Evolutionary conservation across 1,284 basidiomycete species (phyloP).

Genomic region (Rhodotorula sp.): DNA sequence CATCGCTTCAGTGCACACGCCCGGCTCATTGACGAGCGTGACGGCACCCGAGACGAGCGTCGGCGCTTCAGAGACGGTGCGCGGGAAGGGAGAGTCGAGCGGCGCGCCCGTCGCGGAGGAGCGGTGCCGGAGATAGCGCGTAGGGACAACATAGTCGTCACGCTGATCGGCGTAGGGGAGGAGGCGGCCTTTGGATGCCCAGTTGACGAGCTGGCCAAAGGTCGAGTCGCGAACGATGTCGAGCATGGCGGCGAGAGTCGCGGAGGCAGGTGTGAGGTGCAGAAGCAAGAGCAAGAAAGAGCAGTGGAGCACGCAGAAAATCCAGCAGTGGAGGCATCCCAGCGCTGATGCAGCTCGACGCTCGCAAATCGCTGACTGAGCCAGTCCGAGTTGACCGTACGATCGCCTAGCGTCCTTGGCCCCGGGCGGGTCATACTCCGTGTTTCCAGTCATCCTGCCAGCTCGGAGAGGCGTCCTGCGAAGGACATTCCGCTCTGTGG

Average conservation of each 20-base stretch:
- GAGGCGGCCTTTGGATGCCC: slow-evolving; percentile 8
- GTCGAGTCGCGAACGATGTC: slow-evolving; percentile 44
- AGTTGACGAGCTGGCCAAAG: slow-evolving; percentile 40
- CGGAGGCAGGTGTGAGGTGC: not conserved
- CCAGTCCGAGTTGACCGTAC: not conserved
- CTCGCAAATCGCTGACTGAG: not conserved
- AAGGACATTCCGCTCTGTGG: too few relatives aligned
- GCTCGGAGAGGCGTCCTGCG: not conserved
- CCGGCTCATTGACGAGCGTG: not conserved
- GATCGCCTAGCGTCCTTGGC: too few relatives aligned
- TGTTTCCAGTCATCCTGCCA: not conserved
- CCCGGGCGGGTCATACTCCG: not conserved
- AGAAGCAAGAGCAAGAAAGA: not conserved
- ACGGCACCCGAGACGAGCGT: slow-evolving; percentile 11
- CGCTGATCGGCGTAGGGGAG: slow-evolving; percentile 43
- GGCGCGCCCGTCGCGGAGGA: not conserved
- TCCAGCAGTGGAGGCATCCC: not conserved
- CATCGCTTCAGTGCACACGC: not conserved
- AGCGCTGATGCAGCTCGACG: not conserved
- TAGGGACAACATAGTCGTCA: slow-evolving; percentile 37
- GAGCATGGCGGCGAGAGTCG: not conserved
- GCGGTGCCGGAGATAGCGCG: slow-evolving; percentile 28
- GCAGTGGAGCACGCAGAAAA: not conserved
- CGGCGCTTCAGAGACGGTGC: not conserved
- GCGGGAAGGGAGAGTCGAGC: not conserved